Base-by-base conservation (phyloP, 1,284 basidiomycete species). In the Trichosporon sp. region DNA sequence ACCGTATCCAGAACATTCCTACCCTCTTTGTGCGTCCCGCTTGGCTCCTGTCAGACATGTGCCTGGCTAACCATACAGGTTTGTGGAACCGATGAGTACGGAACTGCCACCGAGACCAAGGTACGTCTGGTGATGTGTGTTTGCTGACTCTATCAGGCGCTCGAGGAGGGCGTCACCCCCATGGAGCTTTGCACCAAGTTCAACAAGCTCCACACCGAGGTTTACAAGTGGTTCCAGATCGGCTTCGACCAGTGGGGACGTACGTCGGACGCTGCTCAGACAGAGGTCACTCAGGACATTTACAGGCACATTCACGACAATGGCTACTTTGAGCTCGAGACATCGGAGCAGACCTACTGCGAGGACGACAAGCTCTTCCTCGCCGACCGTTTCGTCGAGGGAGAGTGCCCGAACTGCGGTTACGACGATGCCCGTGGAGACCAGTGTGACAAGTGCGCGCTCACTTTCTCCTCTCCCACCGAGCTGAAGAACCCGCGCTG, bases 41-140 rank as follows among this genome's bases (percentile, higher is more conserved):
- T 61, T n/a, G 21, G 21, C 74, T 35, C 43, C 31, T 31, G 68
- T 48, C 43, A 66, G 66, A 56, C 90, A 43, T 40, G 78, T 91
- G 91, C 80, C 67, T 68, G 63, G 72, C 70, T 69, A 43, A 56
- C 65, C 8, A 91, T 1, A 4, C 93, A 96, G 84, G 89, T 99
- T 74, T 99, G 97, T 83, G 97, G 97, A 64, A 99, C 97, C 4
- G 96, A 99, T 82, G 96, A 99, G 85, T 99, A 99, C 79, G 96
- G 96, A 40, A 99, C 96, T 1, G 96, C 96, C 0, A 98, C 97
- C 0, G 96, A 99, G 87, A 98, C 96, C 48, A 85, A 85, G 78
- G 83, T 83, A 48, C 11, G 19, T 37, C n/a, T 46, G 16, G 43
- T 12, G 21, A 4, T 10, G 16, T 37, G 48, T 16, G 56, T 35